Evolutionary conservation across 768 basidiomycete species (phyloP), one percentile per base, ranked within the genome.

Genomic region (Austroboletus festivus): DNA sequence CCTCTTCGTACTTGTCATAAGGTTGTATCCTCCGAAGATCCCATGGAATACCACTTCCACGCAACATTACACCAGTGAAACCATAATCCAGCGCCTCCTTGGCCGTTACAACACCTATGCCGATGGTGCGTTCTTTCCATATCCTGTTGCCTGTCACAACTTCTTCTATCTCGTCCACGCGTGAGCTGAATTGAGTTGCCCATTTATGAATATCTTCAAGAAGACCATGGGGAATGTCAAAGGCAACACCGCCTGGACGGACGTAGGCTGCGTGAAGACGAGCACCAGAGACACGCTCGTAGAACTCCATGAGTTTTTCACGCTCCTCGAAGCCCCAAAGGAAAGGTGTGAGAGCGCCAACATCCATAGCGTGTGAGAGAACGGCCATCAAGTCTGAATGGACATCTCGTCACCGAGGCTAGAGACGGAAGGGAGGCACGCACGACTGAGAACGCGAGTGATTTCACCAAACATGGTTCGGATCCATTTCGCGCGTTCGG

Each of bases 251-350:
- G 52, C 95, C 95, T 1, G 95, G 95, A 52, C 95, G 88, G 41
- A 97, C 87, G 67, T 97, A 99, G n/a, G 95, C 95, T 5, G 93
- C 85, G 62, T 99, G 95, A 61, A 99, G 79, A 47, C 95, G 93
- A 5, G 95, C 95, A 55, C 95, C 95, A 9, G 94, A 97, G 34
- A 98, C 95, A 48, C 95, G 93, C 72, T 99, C 95, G 68, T 99
- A 99, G 72, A 98, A 99, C 66, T 99, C 95, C 95, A 98, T 98
- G 54, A 98, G 83, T 76, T 99, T 99, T 74, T 98, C 95, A 47
- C 95, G 92, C 70, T 99, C 95, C 71, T 98, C 95, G 77, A 98
- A 98, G 59, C 95, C 95, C 93, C 95, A 99, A 24, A 99, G 76
- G 85, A 97, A 99, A 31, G 95, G 95, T 2, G 95, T 99, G 10